Evolutionary conservation across 2,329 filamentous ascomycete genomes (phyloP), one percentile per base, ranked within the genome.

Genomic region (Dothistroma septosporum): DNA sequence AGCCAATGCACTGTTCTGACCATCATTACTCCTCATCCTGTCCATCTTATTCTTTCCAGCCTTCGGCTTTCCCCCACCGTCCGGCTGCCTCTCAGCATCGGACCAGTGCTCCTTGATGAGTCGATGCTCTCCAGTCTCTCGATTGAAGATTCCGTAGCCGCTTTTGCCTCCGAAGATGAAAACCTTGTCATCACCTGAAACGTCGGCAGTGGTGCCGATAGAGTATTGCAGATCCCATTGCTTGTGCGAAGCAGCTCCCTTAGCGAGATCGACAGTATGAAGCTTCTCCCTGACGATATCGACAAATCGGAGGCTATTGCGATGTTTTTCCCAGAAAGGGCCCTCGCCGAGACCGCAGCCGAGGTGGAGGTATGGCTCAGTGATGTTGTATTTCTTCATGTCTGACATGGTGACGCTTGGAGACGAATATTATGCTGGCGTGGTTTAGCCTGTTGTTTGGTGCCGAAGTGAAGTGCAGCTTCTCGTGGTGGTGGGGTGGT

Each of bases 141-240:
- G 85, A 73, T 96, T 85, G 67, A 93, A 82, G 56, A 90, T 80
- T n/a, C 90, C 92, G 68, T 90, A 85, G 61, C 92, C 92, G 73
- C 87, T 83, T 79, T 96, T 96, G 72, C 89, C 85, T 49, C 87
- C 92, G 67, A 93, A 83, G 59, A 91, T 79, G 73, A 96, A 87
- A 71, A 87, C 85, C 54, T 89, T 78, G 62, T 88, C 85, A 65
- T 85, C 83, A 66, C 82, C 80, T 62, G 85, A 82, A 58, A 96
- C 90, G 75, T 96, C 88, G 57, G 88, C 89, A 46, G 92, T 96
- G 57, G 72, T 76, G 48, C 83, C 82, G 64, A 87, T 79, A 31
- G 82, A 79, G 64, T 79, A 78, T 52, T 80, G 78, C 9, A 89
- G 87, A 65, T 85, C 80, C 74, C 57, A 78, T 73, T 65, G 75